Base-by-base conservation (phyloP, 2,329 filamentous ascomycete species). In the Sporothrix dimorphospora region DNA sequence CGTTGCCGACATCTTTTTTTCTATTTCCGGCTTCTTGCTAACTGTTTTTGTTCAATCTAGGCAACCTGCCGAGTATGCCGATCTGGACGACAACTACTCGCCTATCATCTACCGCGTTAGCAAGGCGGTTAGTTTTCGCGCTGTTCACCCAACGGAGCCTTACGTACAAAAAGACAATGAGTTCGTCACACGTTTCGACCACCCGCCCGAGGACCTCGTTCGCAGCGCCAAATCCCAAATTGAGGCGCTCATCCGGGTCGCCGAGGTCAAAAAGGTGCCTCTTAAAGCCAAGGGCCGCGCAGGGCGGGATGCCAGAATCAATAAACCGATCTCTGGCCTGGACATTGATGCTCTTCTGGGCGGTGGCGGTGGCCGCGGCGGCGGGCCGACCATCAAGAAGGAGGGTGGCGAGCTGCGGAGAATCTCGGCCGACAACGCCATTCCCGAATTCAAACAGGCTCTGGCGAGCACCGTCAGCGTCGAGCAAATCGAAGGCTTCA, bases 401-500 rank as follows among this genome's bases (percentile, higher is more conserved):
- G 72, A 75, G 63, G 68, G 66, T 5, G 73, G 65, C 42, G 72
- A 76, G 66, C 78, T 79, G 67, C 78, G 74, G 7, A 80, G 78
- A 72, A 85, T 90, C 27, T 84, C 84, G 1, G 79, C 87, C 0
- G 86, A 91, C 11, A 98, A 98, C 75, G 89, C 94, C 1, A 89
- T 98, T 5, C 94, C 96, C 0, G 93, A 95, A 73, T 98, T 97
- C 87, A 97, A 94, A 79, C 93, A 94, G 79, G 87, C 91, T 3
- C 84, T 98, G 19, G 85, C 85, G 1, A 82, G 83, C 1, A 86
- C 91, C 0, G 85, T 88, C 7, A 86, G 90, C 38, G 82, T 91
- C 1, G 82, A 87, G 1, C 85, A 87, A 3, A 87, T 97, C 70
- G 85, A 89, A 73, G 87, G 90, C 21, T 91, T 92, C 0, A 86